Evolutionary conservation across 1,284 basidiomycete species (phyloP), one percentile per base, ranked within the genome.

Genomic region (Ustilago curta): DNA sequence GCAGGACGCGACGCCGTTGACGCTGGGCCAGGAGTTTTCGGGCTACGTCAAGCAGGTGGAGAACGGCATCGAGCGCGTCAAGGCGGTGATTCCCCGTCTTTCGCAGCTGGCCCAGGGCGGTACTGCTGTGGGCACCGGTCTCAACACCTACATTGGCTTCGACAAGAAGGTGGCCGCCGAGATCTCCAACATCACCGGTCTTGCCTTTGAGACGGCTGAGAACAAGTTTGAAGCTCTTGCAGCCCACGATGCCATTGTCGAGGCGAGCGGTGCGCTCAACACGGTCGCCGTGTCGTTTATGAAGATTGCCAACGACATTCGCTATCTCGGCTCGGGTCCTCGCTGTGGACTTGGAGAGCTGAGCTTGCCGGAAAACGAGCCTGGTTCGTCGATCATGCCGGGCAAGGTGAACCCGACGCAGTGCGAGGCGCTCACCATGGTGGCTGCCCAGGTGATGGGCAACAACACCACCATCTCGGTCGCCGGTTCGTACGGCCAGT

Each of bases 161-260:
- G 97, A 99, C 87, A 91, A 92, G 80, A 95, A 93, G 86, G 90
- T 99, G 67, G 97, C 97, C 19, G 89, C 89, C 31, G 94, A 97
- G 86, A 93, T 99, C 80, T 91, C 94, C 75, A 93, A 92, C 85
- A 88, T 98, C 64, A 96, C 95, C 45, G 94, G 95, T 9, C 87
- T 94, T 59, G 87, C 91, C 69, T 99, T 99, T 87, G 89, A 93
- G 87, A 99, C 97, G 51, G 96, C 97, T 21, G 96, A 96, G 23
- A 99, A 99, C 90, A 99, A 99, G 93, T 99, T 99, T 79, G 97
- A 99, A 87, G 96, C 95, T 5, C 90, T 99, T 61, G 97, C 97
- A 31, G 89, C 93, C 19, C 97, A 99, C 86, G 97, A 99, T 86
- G 97, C 97, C 4, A 90, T 99, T 64, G 95, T 98, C 19, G 97